These are phyloP conservation scores for Aspergillus panamensis DNA, from an alignment of 495 filamentous ascomycete species.

Conservation along the genomic window DNA sequence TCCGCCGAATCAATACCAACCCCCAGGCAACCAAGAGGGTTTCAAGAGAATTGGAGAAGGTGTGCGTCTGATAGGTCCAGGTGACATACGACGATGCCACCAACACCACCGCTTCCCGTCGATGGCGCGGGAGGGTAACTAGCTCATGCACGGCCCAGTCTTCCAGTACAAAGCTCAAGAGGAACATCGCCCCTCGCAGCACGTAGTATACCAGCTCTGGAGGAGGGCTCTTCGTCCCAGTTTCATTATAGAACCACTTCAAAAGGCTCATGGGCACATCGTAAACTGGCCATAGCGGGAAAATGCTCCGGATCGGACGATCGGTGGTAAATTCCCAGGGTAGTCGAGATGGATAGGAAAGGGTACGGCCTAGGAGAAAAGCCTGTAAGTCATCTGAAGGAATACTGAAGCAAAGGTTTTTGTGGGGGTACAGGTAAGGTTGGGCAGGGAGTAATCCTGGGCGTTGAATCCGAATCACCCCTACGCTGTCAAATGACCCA, in stretches of 20 bases:
- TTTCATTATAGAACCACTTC: slow-evolving; percentile 76
- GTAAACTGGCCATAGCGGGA: slow-evolving; percentile 93
- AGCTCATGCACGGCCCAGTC: slow-evolving; percentile 97
- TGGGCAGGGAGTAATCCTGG: not conserved
- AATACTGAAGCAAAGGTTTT: slow-evolving; percentile 4
- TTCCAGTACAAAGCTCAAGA: slow-evolving; percentile 90
- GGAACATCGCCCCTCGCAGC: slow-evolving; percentile 82
- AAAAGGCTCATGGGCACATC: slow-evolving; percentile 87
- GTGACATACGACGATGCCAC: slow-evolving; percentile 96
- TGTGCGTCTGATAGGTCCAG: slow-evolving; percentile 98
- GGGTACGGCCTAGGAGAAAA: slow-evolving; percentile 67
- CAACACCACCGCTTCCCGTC: slow-evolving; percentile 68
- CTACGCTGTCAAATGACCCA: slow-evolving; percentile 12
- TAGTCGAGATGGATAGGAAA: slow-evolving; percentile 75
- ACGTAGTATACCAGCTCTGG: slow-evolving; percentile 84
- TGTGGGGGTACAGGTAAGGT: not conserved
- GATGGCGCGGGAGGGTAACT: slow-evolving; percentile 67
- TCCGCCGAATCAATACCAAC: slow-evolving; percentile 82
- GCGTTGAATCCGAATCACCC: not conserved
- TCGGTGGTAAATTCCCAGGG: slow-evolving; percentile 95
- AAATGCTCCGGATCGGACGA: slow-evolving; percentile 85
- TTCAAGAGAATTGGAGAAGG: slow-evolving; percentile 96
- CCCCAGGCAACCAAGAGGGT: slow-evolving; percentile 89
- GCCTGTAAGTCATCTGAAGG: slow-evolving; percentile 13
- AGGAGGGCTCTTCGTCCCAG: slow-evolving; percentile 48